Evolutionary conservation across 495 filamentous ascomycete species (phyloP), one percentile per base, ranked within the genome.

Genomic region (Annulohypoxylon nitens): DNA sequence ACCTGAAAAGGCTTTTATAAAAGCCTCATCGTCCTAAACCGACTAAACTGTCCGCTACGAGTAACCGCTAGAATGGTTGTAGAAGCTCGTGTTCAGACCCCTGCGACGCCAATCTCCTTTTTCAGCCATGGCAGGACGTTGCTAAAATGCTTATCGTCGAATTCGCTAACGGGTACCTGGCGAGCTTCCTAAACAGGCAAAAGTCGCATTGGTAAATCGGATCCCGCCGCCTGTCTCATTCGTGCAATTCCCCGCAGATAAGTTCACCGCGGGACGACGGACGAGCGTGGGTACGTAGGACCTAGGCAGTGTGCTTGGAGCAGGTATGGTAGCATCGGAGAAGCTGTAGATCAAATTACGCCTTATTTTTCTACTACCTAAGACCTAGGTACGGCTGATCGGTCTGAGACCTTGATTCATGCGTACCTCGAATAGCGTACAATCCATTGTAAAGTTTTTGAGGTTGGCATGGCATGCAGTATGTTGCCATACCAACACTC

Each of bases 121-220:
- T 47, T 47, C n/a, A 47, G 43, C 43, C 18, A 47, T 47, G 2
- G 43, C n/a, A 18, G 4, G 39, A 43, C 39, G 4, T 4, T 43
- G 39, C 39, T 43, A 43, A 47, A 47, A 14, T 43, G 30, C 58
- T 69, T 69, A 69, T 69, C 66, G 26, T 25, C 0, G 23, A 30
- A 23, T 23, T 34, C 50, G 47, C 45, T 33, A 50, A 33, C 45
- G 45, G 64, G 65, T 69, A 37, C 65, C 61, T 69, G 71, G 16
- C 2, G 7, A 74, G 66, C 71, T 74, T 54, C 71, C 71, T 66
- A 69, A 74, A 65, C 4, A 26, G 66, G 71, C 39, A 69, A 66
- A 16, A 4, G 25, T 33, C 20, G 60, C 39, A 37, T 58, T 47
- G 50, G 51, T 34, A 48, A 45, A 47, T 9, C 63, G 58, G 63